Evolutionary conservation across 352 stramenopile species (phyloP).

Genomic region (Pythium dissimile): DNA sequence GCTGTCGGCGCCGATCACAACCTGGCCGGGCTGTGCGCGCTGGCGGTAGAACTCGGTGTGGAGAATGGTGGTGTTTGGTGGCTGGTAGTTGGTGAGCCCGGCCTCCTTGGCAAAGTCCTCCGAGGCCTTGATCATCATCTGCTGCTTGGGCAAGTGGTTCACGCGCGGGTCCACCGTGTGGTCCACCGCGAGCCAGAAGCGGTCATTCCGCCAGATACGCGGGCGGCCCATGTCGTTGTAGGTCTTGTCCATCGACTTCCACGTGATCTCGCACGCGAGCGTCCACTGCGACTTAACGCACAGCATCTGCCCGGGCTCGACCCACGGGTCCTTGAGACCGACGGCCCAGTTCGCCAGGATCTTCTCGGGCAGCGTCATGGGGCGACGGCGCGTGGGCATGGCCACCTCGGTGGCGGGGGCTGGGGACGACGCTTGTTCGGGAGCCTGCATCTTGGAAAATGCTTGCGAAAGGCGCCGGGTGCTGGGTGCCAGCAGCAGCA

Average conservation of each 20-base stretch:
- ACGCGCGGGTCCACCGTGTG: slow-evolving; percentile 83
- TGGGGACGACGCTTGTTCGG: slow-evolving; percentile 2
- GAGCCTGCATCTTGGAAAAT: slow-evolving; percentile 25
- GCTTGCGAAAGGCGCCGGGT: background rate
- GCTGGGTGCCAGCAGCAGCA: too few species aligned
- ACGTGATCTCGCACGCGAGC: slow-evolving; percentile 83
- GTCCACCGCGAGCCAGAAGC: slow-evolving; percentile 85
- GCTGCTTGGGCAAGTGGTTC: slow-evolving; percentile 75
- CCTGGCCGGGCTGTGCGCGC: slow-evolving; percentile 77
- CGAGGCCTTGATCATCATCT: slow-evolving; percentile 88
- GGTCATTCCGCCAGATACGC: slow-evolving; percentile 81
- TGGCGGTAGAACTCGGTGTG: slow-evolving; percentile 88
- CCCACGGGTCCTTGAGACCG: slow-evolving; percentile 57
- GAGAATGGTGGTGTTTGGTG: slow-evolving; percentile 82
- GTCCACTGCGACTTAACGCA: slow-evolving; percentile 85
- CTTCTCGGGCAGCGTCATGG: slow-evolving; percentile 80
- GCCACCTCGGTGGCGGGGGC: background rate
- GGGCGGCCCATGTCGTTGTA: slow-evolving; percentile 84
- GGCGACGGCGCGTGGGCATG: slow-evolving; percentile 29
- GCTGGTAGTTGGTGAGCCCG: slow-evolving; percentile 78
- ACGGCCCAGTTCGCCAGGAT: slow-evolving; percentile 77
- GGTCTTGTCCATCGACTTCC: slow-evolving; percentile 89
- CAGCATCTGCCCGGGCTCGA: slow-evolving; percentile 72
- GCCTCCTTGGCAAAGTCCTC: slow-evolving; percentile 80
- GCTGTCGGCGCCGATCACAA: slow-evolving; percentile 79